Evolutionary conservation across 257 asterid genomes (phyloP), one percentile per base, ranked within the genome.

Genomic region (Solanum pinnatisectum): DNA sequence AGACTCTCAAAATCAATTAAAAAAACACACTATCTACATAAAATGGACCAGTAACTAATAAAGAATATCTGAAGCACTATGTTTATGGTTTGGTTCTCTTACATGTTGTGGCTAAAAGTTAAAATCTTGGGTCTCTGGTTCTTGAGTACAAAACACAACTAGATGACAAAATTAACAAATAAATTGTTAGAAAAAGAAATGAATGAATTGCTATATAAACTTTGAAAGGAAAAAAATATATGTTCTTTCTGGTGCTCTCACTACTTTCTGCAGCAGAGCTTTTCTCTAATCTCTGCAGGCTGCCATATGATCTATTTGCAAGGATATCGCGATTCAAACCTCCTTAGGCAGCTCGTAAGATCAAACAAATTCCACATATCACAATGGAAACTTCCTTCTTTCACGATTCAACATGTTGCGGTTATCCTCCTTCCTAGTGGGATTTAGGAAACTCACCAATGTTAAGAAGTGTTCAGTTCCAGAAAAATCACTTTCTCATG

Each of bases 131-230:
- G 72, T 73, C 68, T 84, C 71, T 84, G 73, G 83, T 85, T 87
- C 82, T 87, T 87, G 44, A 86, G 78, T 91, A 92, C 89, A 92
- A 90, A 84, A 87, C 92, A 88, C 68, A 89, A 90, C 88, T 88
- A 91, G 89, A 90, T 91, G 88, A 90, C 95, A 91, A 88, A 91
- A 90, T 88, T 77, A 89, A 77, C 83, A 92, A 92, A 81, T 76
- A 93, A 91, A 85, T 67, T 82, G 40, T 46, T 46, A 46, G 0
- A 30, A 35, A 46, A 65, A 83, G 88, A 88, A 90, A 89, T 89
- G 88, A 88, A 92, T 90, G 91, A 95, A 93, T 92, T 87, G 90
- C 93, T 90, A 92, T 94, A 93, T 88, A 87, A 93, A 87, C 90
- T 84, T 83, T 49, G 86, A 83, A 91, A 87, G 79, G 93, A 91